Base-by-base conservation (phyloP, 768 basidiomycete species). In the Roridomyces roridus region DNA sequence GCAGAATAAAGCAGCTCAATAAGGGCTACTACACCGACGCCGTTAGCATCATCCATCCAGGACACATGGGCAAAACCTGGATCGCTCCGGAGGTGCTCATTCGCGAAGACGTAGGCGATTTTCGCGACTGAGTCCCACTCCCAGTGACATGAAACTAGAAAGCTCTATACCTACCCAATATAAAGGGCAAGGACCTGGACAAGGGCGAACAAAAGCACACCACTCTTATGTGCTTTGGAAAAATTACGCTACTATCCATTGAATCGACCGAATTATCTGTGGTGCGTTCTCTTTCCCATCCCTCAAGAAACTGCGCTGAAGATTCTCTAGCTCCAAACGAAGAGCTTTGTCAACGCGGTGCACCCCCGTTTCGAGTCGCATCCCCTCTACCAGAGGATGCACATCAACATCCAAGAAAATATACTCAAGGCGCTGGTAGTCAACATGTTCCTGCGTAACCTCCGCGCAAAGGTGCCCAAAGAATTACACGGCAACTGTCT, bases 351-450 rank as follows among this genome's bases (percentile, higher is more conserved):
- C 5, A 72, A 80, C 34, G 79, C 80, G 2, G 84, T 89, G 23
- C 74, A 87, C 56, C 71, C 69, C 3, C 79, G 77, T 34, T 89
- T 81, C 71, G 66, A 69, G 28, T 67, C 74, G 1, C 73, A 91
- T 58, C 83, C 88, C 2, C 71, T 81, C 18, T 94, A 86, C 69
- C 89, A 87, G 73, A 86, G 84, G 60, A 69, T 92, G 45, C 90
- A 92, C 79, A 87, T 98, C 70, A 98, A 98, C 72, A 80, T 96
- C 24, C 96, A 98, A 75, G 91, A 94, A 71, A 98, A 98, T 73
- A 75, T 91, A 6, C 84, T 98, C 61, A 97, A 97, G 76, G 91
- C 91, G 1, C 83, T 95, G 68, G 85, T 98, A 28, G 90, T 98
- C 47, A 87, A 88, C 46, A 74, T 98, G 51, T 96, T 95, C 75